These are phyloP conservation scores for Sporothrix euskadiensis DNA, from an alignment of 2,329 filamentous ascomycete genomes.

Conservation along the genomic window DNA sequence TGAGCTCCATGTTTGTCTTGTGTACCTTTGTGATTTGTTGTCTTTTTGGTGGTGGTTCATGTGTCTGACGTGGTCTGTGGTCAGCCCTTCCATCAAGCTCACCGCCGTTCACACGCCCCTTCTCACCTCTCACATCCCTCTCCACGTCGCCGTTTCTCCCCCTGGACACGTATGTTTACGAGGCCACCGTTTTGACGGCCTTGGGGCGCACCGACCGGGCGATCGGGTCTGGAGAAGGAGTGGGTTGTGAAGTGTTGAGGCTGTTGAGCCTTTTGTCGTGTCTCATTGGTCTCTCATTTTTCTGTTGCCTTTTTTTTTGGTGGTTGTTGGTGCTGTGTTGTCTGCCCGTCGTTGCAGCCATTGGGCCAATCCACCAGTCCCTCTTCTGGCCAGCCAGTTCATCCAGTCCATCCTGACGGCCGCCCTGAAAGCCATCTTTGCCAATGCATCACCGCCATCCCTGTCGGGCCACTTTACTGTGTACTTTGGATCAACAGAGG, in stretches of 20 bases:
- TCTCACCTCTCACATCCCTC: constrained; percentile 4
- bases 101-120: background rate
- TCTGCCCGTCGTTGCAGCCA: background rate
- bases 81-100: background rate
- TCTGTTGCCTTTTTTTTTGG: background rate
- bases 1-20: background rate
- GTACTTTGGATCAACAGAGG: background rate
- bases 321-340: no score
- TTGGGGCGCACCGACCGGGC: background rate
- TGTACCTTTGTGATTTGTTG: background rate
- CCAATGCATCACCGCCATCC: constrained; percentile 8
- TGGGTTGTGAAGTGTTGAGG: constrained; percentile 1
- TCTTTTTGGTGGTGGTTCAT: background rate
- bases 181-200: constrained; percentile 3
- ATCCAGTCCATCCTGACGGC: background rate
- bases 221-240: background rate
- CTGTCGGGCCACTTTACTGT: background rate
- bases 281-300: background rate
- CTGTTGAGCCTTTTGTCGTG: background rate
- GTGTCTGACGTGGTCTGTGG: constrained; percentile 9
- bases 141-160: background rate
- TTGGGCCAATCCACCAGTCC: background rate
- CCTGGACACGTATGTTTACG: background rate
- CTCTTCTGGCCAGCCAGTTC: background rate
- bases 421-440: background rate